A percentile compares a stretch with the other conserved stretches of the same genome.
Conservation (phyloP, 192 early-diverging fungal genomes). For the Geranomyces variabilis region DNA sequence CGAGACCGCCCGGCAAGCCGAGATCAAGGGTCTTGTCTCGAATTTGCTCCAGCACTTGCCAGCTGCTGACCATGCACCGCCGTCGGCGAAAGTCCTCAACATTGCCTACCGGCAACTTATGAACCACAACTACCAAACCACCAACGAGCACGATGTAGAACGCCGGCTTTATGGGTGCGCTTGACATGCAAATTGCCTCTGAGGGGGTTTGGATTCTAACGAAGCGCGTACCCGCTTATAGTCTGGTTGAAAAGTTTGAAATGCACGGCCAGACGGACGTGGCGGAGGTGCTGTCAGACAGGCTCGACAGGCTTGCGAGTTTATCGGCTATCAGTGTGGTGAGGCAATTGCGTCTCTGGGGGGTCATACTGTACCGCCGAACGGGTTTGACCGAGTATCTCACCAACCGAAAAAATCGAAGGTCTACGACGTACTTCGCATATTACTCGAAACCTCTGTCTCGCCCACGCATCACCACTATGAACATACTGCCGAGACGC, state of each 20-base stretch:
- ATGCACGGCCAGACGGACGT: constrained; percentile 19
- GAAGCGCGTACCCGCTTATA: not conserved
- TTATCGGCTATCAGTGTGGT: too few species aligned
- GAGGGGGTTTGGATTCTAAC: not conserved
- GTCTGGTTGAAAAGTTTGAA: constrained; percentile 28
- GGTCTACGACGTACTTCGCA: constrained; percentile 20
- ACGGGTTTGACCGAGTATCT: not conserved
- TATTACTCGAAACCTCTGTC: constrained; percentile 13
- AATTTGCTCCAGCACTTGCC: not conserved
- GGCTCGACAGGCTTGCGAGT: too few species aligned
- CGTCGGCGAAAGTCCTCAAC: not conserved
- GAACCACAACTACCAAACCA: constrained; percentile 23
- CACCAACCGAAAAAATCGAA: too few species aligned
- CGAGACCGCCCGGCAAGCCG: not conserved
- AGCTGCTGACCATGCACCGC: not conserved
- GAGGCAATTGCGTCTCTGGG: not conserved
- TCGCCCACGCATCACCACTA: constrained; percentile 5
- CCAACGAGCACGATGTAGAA: constrained; percentile 27
- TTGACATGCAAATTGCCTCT: not conserved
- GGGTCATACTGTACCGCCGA: not conserved
- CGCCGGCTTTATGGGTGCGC: constrained; percentile 14
- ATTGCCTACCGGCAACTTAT: not conserved
- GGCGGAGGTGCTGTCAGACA: constrained; percentile 1
- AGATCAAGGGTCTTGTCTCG: not conserved
- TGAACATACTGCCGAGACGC: not conserved